Percentiles rank a stretch among this genome's conserved stretches.
Evolutionary conservation across 495 filamentous ascomycete genomes (phyloP).

Genomic region (Penicillium nucicola): DNA sequence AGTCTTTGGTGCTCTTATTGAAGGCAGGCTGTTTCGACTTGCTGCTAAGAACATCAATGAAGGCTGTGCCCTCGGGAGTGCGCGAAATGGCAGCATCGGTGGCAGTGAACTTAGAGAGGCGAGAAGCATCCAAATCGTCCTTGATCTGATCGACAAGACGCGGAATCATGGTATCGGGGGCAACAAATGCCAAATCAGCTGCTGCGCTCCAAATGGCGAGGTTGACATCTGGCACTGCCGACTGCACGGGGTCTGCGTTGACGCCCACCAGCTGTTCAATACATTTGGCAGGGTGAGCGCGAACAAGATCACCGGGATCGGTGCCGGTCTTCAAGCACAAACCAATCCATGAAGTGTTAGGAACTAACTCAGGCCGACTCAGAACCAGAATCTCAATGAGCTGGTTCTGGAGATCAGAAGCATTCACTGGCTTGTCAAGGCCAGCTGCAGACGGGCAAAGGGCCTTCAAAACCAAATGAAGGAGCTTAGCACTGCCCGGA

Average conservation of each 20-base stretch:
- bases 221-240: conserved; percentile 45
- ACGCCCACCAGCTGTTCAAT: conserved; percentile 43
- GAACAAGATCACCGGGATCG: conserved; percentile 77
- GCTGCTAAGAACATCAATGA: conserved; percentile 83
- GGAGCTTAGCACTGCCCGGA: conserved; percentile 47
- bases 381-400: conserved; percentile 74
- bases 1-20: conserved; percentile 85
- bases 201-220: conserved; percentile 74
- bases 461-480: conserved; percentile 64
- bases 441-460: conserved; percentile 58
- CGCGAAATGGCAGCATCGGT: conserved; percentile 88
- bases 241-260: conserved; percentile 39
- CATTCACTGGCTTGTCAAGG: conserved; percentile 28
- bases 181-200: conserved; percentile 89
- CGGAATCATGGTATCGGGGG: conserved; percentile 76
- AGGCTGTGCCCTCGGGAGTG: conserved; percentile 80
- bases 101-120: conserved; percentile 68
- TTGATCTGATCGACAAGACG: conserved; percentile 70
- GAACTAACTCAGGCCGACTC: conserved; percentile 73
- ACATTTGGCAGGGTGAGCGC: conserved; percentile 45
- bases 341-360: conserved; percentile 81
- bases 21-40: conserved; percentile 64
- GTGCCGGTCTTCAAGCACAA: conserved; percentile 71
- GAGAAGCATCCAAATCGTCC: conserved; percentile 62
- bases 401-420: conserved; percentile 52